Evolutionary conservation across 202 grass and related monocot genomes (phyloP).

Genomic region (Setaria italica): DNA sequence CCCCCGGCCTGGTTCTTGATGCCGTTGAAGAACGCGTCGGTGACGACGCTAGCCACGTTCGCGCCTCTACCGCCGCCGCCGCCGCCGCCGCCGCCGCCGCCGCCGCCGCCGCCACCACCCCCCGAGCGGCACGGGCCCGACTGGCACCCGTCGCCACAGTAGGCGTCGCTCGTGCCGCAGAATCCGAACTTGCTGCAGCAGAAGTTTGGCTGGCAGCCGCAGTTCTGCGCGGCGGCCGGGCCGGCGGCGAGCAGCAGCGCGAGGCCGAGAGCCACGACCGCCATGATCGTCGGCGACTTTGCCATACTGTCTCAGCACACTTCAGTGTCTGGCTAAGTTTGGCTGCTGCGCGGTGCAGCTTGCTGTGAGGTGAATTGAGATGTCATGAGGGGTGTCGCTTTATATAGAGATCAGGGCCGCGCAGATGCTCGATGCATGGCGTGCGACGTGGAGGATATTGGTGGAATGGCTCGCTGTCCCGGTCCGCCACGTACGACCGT

Average conservation of each 20-base stretch:
- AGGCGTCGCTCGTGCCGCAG: conserved; percentile 51
- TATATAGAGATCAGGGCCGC: neutral
- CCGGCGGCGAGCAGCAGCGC: too few relatives aligned
- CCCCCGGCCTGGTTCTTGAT: too few relatives aligned
- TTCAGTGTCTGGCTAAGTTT: too few relatives aligned
- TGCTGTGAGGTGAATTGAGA: too few relatives aligned
- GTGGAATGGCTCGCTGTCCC: neutral
- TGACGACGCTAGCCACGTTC: too few relatives aligned
- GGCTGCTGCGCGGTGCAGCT: too few relatives aligned
- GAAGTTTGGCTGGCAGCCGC: conserved; percentile 43
- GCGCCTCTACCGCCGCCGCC: too few relatives aligned
- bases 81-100: neutral
- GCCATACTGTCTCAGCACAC: neutral
- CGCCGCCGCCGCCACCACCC: neutral
- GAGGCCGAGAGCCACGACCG: too few relatives aligned
- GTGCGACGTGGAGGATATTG: neutral
- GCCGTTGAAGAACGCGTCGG: too few relatives aligned
- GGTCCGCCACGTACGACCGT: neutral
- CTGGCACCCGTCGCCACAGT: conserved; percentile 54
- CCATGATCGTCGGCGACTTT: neutral
- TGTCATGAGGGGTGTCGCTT: neutral
- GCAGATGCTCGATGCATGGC: neutral
- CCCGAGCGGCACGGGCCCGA: conserved; percentile 50
- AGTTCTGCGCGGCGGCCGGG: conserved; percentile 53
- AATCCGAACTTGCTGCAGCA: conserved; percentile 66